These are phyloP conservation scores for Naganishia albida DNA, from an alignment of 1,284 basidiomycete species.

Conservation along the genomic window DNA sequence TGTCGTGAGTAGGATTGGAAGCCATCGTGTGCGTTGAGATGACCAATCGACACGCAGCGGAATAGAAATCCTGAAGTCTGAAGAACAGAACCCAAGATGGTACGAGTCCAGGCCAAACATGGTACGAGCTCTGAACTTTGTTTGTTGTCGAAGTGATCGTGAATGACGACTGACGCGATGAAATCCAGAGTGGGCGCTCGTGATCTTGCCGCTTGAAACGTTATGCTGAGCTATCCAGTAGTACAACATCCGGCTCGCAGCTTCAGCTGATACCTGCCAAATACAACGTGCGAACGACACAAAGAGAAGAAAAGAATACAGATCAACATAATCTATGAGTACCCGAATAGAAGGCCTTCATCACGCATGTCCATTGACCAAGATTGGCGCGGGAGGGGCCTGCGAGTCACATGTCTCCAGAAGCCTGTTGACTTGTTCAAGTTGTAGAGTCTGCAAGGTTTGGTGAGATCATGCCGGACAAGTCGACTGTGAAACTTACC, in stretches of 20 bases:
- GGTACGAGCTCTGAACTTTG: slow-evolving; percentile 20
- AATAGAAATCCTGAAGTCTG: not conserved
- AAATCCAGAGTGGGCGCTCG: not conserved
- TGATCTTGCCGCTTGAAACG: not conserved
- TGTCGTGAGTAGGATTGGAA: slow-evolving; percentile 11
- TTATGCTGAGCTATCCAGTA: slow-evolving; percentile 12
- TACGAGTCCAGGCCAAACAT: slow-evolving; percentile 2
- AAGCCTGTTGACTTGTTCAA: slow-evolving; percentile 20
- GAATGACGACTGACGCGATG: not conserved
- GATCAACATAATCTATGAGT: slow-evolving; percentile 2
- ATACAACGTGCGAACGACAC: slow-evolving; percentile 3
- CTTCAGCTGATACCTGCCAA: not conserved
- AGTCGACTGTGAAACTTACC: not conserved
- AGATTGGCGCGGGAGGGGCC: not conserved
- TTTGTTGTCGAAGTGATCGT: slow-evolving; percentile 19
- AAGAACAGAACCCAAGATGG: not conserved
- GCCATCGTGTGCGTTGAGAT: not conserved
- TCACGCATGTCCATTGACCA: slow-evolving; percentile 13
- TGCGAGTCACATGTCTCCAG: slow-evolving; percentile 1
- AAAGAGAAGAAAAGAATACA: too few relatives aligned
- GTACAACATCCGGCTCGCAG: slow-evolving; percentile 7
- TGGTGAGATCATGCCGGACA: not conserved
- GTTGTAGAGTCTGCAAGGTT: slow-evolving; percentile 5
- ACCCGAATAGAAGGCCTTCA: too few relatives aligned
- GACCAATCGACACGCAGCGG: not conserved